Conservation (phyloP, 2,329 filamentous ascomycete genomes). For the Calonectria hawksworthii region DNA sequence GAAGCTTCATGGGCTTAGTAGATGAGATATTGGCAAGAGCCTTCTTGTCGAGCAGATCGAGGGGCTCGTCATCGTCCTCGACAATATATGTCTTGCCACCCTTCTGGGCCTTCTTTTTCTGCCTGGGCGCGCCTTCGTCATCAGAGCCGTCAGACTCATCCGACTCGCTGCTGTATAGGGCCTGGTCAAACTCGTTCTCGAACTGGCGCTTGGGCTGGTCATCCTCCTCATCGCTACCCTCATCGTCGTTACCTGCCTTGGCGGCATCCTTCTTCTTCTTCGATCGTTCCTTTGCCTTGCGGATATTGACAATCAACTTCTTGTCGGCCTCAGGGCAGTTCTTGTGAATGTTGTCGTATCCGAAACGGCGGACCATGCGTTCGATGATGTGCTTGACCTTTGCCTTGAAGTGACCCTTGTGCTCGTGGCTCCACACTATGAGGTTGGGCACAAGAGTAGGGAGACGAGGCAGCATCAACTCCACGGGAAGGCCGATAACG, state of each 20-base stretch:
- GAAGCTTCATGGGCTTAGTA: constrained; percentile 81
- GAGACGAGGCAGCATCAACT: constrained; percentile 84
- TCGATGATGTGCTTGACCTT: constrained; percentile 99
- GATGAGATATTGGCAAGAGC: constrained; percentile 94
- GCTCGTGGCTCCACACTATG: constrained; percentile 97
- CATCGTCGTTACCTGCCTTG: constrained; percentile 70
- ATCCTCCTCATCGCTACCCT: constrained; percentile 66
- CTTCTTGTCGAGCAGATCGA: constrained; percentile 91
- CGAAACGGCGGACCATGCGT: constrained; percentile 92
- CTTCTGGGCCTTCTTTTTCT: constrained; percentile 67
- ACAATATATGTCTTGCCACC: constrained; percentile 86
- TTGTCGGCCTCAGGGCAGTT: constrained; percentile 87
- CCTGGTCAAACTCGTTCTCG: constrained; percentile 94
- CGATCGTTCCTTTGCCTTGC: constrained; percentile 91
- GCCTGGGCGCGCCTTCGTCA: constrained; percentile 68
- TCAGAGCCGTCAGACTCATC: constrained; percentile 66
- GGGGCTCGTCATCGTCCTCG: constrained; percentile 93
- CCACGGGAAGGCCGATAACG: constrained; percentile 85
- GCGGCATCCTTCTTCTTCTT: constrained; percentile 88
- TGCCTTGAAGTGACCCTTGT: constrained; percentile 95
- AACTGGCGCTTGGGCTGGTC: constrained; percentile 72
- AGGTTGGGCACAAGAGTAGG: constrained; percentile 86
- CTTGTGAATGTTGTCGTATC: constrained; percentile 83
- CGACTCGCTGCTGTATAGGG: constrained; percentile 87
- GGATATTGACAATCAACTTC: constrained; percentile 93